phyloP scores from a whole-genome alignment of 2,329 filamentous ascomycete genomes.

The Dothidotthia symphoricarpi region DNA sequence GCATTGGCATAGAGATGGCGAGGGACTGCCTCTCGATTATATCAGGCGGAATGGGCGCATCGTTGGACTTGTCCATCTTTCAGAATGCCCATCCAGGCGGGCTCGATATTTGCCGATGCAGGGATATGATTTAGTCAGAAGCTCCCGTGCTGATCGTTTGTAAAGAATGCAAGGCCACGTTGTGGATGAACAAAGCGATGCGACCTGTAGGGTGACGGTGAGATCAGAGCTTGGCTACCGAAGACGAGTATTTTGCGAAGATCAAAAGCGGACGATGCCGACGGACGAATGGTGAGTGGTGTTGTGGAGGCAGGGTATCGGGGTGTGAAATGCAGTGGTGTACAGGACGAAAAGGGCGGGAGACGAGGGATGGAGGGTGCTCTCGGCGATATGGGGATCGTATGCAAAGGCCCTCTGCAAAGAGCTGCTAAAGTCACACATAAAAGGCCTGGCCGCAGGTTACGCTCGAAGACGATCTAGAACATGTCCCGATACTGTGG shows the following conservation, averaged over 20 bases:
- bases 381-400: conserved; percentile 30
- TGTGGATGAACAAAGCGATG: conserved; percentile 8
- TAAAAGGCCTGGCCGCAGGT: conserved; percentile 25
- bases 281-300: conserved; percentile 15
- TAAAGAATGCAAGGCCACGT: conserved; percentile 4
- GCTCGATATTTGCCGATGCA: conserved; percentile 8
- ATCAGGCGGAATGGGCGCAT: conserved; percentile 37
- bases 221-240: conserved; percentile 17
- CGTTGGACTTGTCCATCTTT: conserved; percentile 32
- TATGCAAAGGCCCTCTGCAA: conserved; percentile 12
- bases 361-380: conserved; percentile 26
- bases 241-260: conserved; percentile 17
- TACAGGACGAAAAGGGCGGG: conserved; percentile 23
- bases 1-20: conserved; percentile 43
- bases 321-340: conserved; percentile 24
- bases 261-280: conserved; percentile 20
- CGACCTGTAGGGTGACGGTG: conserved; percentile 6
- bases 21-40: conserved; percentile 46
- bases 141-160: neutral
- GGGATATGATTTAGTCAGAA: conserved; percentile 11
- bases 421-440: conserved; percentile 23
- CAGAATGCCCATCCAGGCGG: conserved; percentile 24
- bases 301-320: conserved; percentile 16
- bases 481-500: conserved; percentile 29
- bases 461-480: conserved; percentile 33